Evolutionary conservation across 2,329 filamentous ascomycete species (phyloP).

Genomic region (Myriangium duriaei): DNA sequence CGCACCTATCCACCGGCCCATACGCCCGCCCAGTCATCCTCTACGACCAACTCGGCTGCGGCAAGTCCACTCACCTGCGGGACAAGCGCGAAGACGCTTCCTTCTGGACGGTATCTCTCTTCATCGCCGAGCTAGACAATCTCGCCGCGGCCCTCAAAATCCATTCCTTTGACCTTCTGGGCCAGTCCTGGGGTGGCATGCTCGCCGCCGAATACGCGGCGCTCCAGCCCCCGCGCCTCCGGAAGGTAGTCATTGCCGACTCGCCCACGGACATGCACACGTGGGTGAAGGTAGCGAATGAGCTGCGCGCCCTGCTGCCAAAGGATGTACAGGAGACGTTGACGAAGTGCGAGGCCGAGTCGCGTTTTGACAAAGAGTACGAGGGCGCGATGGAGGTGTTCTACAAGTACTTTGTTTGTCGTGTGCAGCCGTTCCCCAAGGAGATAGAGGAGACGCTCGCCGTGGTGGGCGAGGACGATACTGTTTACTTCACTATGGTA

Average conservation of each 20-base stretch:
- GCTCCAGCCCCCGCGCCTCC: slow-evolving; percentile 24
- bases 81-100: slow-evolving; percentile 31
- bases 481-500: slow-evolving; percentile 26
- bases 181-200: slow-evolving; percentile 45
- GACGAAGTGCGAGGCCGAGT: slow-evolving; percentile 18
- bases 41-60: slow-evolving; percentile 44
- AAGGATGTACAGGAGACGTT: slow-evolving; percentile 20
- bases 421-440: slow-evolving; percentile 20
- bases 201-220: slow-evolving; percentile 33
- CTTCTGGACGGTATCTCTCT: slow-evolving; percentile 39
- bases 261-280: slow-evolving; percentile 19
- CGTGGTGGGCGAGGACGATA: slow-evolving; percentile 22
- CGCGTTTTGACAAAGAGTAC: slow-evolving; percentile 17
- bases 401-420: slow-evolving; percentile 21
- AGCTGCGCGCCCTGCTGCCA: slow-evolving; percentile 18
- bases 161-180: slow-evolving; percentile 31
- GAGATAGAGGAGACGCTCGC: slow-evolving; percentile 18
- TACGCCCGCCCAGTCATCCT: slow-evolving; percentile 35
- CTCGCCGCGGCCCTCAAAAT: slow-evolving; percentile 32
- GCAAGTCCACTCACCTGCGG: slow-evolving; percentile 35
- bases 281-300: slow-evolving; percentile 19
- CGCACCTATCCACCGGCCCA: slow-evolving; percentile 23
- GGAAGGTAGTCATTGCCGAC: slow-evolving; percentile 26
- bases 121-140: slow-evolving; percentile 39
- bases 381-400: slow-evolving; percentile 20